Evolutionary conservation across 2,329 filamentous ascomycete genomes (phyloP), one percentile per base, ranked within the genome.

Genomic region (Macrophomina tecta): DNA sequence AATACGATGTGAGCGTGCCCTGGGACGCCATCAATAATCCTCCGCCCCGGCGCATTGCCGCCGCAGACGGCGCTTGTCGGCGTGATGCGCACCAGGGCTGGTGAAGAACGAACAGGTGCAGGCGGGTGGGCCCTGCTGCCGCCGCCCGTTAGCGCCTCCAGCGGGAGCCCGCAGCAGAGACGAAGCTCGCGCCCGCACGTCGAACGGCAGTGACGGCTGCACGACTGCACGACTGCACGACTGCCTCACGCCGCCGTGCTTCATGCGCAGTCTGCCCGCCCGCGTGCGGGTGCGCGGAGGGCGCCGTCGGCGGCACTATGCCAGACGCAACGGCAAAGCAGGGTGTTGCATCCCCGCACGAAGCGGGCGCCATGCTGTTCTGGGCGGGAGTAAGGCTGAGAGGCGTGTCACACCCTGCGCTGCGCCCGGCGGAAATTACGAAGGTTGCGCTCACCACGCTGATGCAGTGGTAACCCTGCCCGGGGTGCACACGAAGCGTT

Each of bases 401-500:
- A n/a, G 36, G 36, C 36, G 23, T 23, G 23, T 23, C 23, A 18
- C 45, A n/a, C 45, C 38, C 38, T 8, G 38, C 8, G 38, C 8
- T 8, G 18, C 45, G 16, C 30, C 51, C 56, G 32, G 36, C 36
- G 58, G 58, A 62, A 36, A 62, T 49, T 46, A 12, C 56, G 42
- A 36, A 23, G 58, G 42, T 30, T 62, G 18, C 45, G 12, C 30
- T 6, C 40, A 45, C 23, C 58, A n/a, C 23, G 14, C 9, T 23
- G 12, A 48, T 30, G 45, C 28, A 16, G 30, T 36, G 32, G 52
- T 23, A 30, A 55, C 32, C 34, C 6, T 38, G 52, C 9, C 34
- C 23, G 46, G 23, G 46, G 52, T n/a, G 32, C 55, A 34, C 40
- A 60, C 56, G 40, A 58, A 60, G 40, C 45, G 49, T 62, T 49